A percentile compares a stretch with the other conserved stretches of the same genome.
Evolutionary conservation across 805 yeast species (phyloP).

Genomic region (Candida ulmi): DNA sequence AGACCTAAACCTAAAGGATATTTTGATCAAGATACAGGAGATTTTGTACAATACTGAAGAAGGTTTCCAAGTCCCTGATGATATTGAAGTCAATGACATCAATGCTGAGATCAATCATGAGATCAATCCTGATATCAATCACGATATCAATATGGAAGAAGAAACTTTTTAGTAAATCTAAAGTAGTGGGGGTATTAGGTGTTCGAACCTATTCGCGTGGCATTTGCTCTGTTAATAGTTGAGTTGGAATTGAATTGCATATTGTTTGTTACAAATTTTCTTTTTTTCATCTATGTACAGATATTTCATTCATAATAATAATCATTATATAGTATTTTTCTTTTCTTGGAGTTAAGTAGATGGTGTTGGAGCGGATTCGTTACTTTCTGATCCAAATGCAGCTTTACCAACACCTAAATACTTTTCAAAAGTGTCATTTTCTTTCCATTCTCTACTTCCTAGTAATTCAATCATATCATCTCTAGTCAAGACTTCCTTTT

Average conservation of each 20-base stretch:
- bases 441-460: slow-evolving; percentile 76
- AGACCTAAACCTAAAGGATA: slow-evolving; percentile 31
- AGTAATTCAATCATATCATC: slow-evolving; percentile 72
- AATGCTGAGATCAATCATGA: slow-evolving; percentile 25
- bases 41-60: slow-evolving; percentile 79
- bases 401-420: slow-evolving; percentile 44
- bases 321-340: neutral
- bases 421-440: slow-evolving; percentile 87
- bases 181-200: too few relatives aligned
- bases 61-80: slow-evolving; percentile 66
- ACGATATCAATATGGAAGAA: slow-evolving; percentile 28
- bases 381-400: slow-evolving; percentile 3
- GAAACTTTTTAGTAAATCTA: slow-evolving; percentile 25
- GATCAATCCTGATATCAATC: too few relatives aligned
- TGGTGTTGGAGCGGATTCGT: neutral
- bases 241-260: neutral
- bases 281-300: neutral
- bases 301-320: neutral
- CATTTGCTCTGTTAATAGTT: too few relatives aligned
- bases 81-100: slow-evolving; percentile 22
- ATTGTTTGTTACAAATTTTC: too few relatives aligned
- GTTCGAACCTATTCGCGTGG: too few relatives aligned
- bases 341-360: neutral
- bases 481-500: slow-evolving; percentile 75
- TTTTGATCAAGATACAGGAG: slow-evolving; percentile 60